A percentile compares a stretch with the other conserved stretches of the same genome.
These are phyloP conservation scores for Dendrobium nobile DNA, from an alignment of 106 monocot genomes.

Conservation along the genomic window DNA sequence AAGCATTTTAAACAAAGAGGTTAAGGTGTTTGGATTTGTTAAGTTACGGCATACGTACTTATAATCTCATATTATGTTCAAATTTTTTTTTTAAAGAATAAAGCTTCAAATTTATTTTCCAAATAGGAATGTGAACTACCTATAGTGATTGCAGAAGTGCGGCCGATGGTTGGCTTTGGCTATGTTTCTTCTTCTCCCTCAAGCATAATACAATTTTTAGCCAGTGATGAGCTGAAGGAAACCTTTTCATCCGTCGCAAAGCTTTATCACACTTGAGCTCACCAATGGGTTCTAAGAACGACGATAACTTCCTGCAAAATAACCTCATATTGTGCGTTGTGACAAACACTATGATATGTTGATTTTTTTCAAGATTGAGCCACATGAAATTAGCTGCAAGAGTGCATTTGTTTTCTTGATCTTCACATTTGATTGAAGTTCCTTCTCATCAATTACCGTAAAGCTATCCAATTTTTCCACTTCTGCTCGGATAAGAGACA, in stretches of 20 bases:
- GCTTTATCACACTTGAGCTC: too few relatives aligned
- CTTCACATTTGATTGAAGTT: slow-evolving; percentile 18
- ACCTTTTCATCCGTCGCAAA: too few relatives aligned
- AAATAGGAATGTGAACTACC: neutral
- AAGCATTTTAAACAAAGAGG: neutral
- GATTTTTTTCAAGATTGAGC: slow-evolving; percentile 53
- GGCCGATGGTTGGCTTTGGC: slow-evolving; percentile 44
- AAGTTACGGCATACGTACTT: neutral
- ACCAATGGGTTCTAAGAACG: slow-evolving; percentile 21
- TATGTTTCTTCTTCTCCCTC: slow-evolving; percentile 23
- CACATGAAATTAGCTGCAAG: slow-evolving; percentile 60
- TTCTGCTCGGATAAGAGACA: slow-evolving; percentile 47
- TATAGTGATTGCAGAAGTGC: slow-evolving; percentile 20
- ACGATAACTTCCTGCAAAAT: slow-evolving; percentile 30
- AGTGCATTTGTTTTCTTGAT: slow-evolving; percentile 36
- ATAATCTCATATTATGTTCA: neutral
- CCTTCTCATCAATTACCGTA: slow-evolving; percentile 32
- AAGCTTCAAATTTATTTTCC: neutral
- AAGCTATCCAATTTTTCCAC: slow-evolving; percentile 26
- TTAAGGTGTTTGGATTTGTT: neutral
- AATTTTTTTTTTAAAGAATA: neutral
- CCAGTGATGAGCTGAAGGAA: slow-evolving; percentile 16
- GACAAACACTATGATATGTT: slow-evolving; percentile 22
- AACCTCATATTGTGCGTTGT: neutral
- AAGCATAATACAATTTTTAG: slow-evolving; percentile 33